Evolutionary conservation across 2,329 filamentous ascomycete genomes (phyloP), one percentile per base, ranked within the genome.

Genomic region (Penicillium sp.): DNA sequence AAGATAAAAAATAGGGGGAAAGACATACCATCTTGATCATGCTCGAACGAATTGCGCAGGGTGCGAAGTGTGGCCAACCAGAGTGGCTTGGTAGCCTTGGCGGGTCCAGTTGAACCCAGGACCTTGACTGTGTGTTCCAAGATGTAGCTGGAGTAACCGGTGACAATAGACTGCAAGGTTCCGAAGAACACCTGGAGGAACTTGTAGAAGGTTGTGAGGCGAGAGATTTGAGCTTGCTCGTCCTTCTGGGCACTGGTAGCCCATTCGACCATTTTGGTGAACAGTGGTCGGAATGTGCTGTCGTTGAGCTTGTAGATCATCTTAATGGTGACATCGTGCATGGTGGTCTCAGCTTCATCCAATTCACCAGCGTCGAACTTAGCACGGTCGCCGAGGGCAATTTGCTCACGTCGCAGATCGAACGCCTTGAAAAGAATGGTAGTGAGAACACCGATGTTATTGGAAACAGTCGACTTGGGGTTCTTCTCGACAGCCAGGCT

Each of bases 251-350:
- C 82, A 2, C 80, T 78, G 19, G 80, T 81, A 0, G 89, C 84
- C 90, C 93, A 97, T 56, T 96, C 91, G 46, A 96, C 82, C n/a
- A 97, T 79, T 62, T 89, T 86, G 16, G 87, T 83, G 78, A 98
- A 99, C 61, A 99, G 87, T 1, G 95, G 96, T 13, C 93, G 84
- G 85, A 99, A 99, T 0, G 90, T 87, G 1, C 90, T 88, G 71
- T 99, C 95, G 76, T 97, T 98, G 60, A 99, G 84, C 80, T 98
- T 98, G 80, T 96, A 91, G 53, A 96, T 90, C 87, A 97, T 95
- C 74, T 91, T 90, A 57, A 99, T 84, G 0, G 88, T 85, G 13
- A 89, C 86, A 10, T 88, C 84, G 70, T 91, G 89, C 63, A 90
- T 69, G 11, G 81, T 79, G 2, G 79, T 77, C 70, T 96, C 91